phyloP scores from a whole-genome alignment of 1,284 basidiomycete genomes.

The Polyporus tsugae region DNA sequence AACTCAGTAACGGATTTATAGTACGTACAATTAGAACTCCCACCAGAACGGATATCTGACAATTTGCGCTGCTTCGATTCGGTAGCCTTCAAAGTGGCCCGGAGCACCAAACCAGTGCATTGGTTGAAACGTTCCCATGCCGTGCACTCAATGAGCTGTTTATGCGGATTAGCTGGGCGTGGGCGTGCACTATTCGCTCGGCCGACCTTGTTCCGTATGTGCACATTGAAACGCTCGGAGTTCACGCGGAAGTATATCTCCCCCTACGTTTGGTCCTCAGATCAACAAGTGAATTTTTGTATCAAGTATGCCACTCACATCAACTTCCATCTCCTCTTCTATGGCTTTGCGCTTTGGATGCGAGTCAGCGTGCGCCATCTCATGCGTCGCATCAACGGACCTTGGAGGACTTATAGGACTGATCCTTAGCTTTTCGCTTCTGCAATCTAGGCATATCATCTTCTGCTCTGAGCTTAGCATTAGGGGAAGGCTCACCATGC shows the following conservation, averaged over 20 bases:
- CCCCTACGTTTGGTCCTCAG: slow-evolving; percentile 54
- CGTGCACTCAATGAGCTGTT: slow-evolving; percentile 78
- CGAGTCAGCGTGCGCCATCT: slow-evolving; percentile 1
- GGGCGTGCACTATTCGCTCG: not conserved
- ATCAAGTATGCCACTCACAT: slow-evolving; percentile 56
- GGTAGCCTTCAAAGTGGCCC: slow-evolving; percentile 74
- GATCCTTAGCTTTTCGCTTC: slow-evolving; percentile 69
- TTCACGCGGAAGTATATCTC: slow-evolving; percentile 85
- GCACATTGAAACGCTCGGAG: slow-evolving; percentile 87
- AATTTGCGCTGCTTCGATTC: slow-evolving; percentile 69
- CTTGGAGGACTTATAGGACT: slow-evolving; percentile 57
- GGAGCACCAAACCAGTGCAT: slow-evolving; percentile 75
- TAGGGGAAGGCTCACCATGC: slow-evolving; percentile 60
- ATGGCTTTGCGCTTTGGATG: slow-evolving; percentile 58
- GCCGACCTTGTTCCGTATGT: slow-evolving; percentile 86
- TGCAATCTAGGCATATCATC: slow-evolving; percentile 40
- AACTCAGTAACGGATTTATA: not conserved
- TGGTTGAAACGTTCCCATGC: slow-evolving; percentile 83
- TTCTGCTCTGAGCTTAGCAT: slow-evolving; percentile 14
- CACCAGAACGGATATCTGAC: slow-evolving; percentile 72
- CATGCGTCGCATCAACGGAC: slow-evolving; percentile 43
- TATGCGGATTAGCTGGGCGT: slow-evolving; percentile 4
- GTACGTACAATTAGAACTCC: slow-evolving; percentile 16
- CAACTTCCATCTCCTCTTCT: slow-evolving; percentile 65
- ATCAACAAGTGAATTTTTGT: not conserved